Percentiles rank a stretch among this genome's conserved stretches.
These are phyloP conservation scores for Phytophthora rubi DNA, from an alignment of 352 stramenopile genomes.

Conservation along the genomic window DNA sequence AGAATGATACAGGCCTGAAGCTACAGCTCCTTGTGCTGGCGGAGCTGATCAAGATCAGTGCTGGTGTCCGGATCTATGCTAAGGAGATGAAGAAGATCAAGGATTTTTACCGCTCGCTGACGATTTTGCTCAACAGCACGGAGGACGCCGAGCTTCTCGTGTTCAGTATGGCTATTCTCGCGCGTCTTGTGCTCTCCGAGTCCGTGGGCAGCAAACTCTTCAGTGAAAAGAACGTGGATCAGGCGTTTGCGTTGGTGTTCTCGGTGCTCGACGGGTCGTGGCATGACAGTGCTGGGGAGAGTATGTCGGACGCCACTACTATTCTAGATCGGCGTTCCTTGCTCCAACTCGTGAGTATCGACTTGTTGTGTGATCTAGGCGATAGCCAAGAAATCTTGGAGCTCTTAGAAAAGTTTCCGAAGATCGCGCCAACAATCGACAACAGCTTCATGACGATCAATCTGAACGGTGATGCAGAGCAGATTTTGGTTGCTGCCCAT, in stretches of 20 bases:
- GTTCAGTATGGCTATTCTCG: slow-evolving; percentile 80
- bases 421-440: slow-evolving; percentile 56
- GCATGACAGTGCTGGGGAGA: slow-evolving; percentile 35
- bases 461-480: slow-evolving; percentile 65
- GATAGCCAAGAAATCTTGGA: slow-evolving; percentile 61
- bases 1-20: slow-evolving; percentile 62
- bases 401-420: slow-evolving; percentile 58
- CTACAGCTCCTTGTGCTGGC: slow-evolving; percentile 72
- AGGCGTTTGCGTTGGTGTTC: slow-evolving; percentile 76
- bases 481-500: slow-evolving; percentile 65
- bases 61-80: slow-evolving; percentile 75
- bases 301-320: slow-evolving; percentile 37
- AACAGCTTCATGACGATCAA: slow-evolving; percentile 66
- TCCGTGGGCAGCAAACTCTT: slow-evolving; percentile 84
- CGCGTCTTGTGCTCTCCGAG: slow-evolving; percentile 73
- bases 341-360: slow-evolving; percentile 64
- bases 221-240: slow-evolving; percentile 80
- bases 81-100: slow-evolving; percentile 85
- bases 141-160: slow-evolving; percentile 78
- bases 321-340: slow-evolving; percentile 46
- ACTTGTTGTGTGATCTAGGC: slow-evolving; percentile 73
- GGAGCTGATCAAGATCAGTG: slow-evolving; percentile 73
- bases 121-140: slow-evolving; percentile 82
- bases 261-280: slow-evolving; percentile 71
- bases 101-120: slow-evolving; percentile 82